Base-by-base conservation (phyloP, 768 basidiomycete genomes). In the Tulasnella sp. region DNA sequence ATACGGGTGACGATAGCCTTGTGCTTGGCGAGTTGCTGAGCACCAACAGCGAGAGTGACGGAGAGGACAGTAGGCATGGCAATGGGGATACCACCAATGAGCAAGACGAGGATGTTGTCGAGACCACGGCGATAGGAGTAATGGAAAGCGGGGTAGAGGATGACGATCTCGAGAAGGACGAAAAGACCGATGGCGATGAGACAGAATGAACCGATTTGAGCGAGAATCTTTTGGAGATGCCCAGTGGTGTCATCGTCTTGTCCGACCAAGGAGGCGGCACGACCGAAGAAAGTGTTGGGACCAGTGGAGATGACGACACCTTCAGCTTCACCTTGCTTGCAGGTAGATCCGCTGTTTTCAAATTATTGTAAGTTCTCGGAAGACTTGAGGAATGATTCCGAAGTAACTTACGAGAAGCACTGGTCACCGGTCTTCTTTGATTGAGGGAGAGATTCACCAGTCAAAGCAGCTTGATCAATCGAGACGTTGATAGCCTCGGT, bases 1-100 rank as follows among this genome's bases (percentile, higher is more conserved):
- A 98, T 98, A 74, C 92, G 92, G 48, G 93, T 98, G 67, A 98
- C 93, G 59, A 95, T 96, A 58, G 93, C 93, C 76, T 98, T 95
- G 78, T 96, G 88, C 74, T 92, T 92, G 61, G 93, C 92, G 58
- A 98, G 81, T 65, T 98, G 93, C 69, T 95, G 91, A 34, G 93
- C 93, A 70, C 93, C 93, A 64, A 98, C 92, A 47, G 93, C 93
- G 63, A 96, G 88, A 19, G 93, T 96, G 70, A 96, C 93, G 51
- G 91, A 95, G 55, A 98, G 70, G 58, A 96, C 92, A 55, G 93
- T 98, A 59, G 93, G 93, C 93, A 98, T 98, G 65, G 93, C 93
- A 69, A 96, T 98, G 62, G 93, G 93, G 64, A 98, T 98, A 73
- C 93, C 93, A 74, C 93, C 93, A 69, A 98, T 98, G 77, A 98